Conservation (phyloP, 2,329 filamentous ascomycete species). For the Colletotrichum phormii region DNA sequence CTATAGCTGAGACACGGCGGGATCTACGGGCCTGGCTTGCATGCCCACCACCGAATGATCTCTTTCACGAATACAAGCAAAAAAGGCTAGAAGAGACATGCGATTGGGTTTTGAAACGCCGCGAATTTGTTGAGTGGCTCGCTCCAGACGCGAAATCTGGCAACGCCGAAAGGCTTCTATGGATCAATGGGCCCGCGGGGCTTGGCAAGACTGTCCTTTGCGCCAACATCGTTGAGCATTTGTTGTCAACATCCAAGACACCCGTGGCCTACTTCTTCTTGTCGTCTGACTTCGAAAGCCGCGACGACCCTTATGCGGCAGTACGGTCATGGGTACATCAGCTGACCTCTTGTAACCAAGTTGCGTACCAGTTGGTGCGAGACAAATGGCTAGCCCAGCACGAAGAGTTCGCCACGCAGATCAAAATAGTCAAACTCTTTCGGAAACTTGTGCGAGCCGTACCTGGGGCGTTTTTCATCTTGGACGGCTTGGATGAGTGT, state of each 20-base stretch:
- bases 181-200: slow-evolving; percentile 46
- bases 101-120: slow-evolving; percentile 41
- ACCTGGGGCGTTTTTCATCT: slow-evolving; percentile 40
- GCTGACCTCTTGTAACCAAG: slow-evolving; percentile 19
- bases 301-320: slow-evolving; percentile 41
- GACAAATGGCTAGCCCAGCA: slow-evolving; percentile 5
- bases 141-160: slow-evolving; percentile 12
- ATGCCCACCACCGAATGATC: slow-evolving; percentile 18
- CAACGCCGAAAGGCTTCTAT: slow-evolving; percentile 39
- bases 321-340: slow-evolving; percentile 47
- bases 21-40: slow-evolving; percentile 38
- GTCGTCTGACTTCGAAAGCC: slow-evolving; percentile 42
- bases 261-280: slow-evolving; percentile 47
- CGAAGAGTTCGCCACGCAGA: slow-evolving; percentile 34
- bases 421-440: slow-evolving; percentile 39
- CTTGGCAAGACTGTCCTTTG: slow-evolving; percentile 50
- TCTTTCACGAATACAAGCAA: slow-evolving; percentile 39
- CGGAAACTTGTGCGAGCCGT: slow-evolving; percentile 22
- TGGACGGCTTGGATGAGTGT: slow-evolving; percentile 52
- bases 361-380: slow-evolving; percentile 33
- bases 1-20: slow-evolving; percentile 14
- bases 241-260: background rate
- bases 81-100: slow-evolving; percentile 41
- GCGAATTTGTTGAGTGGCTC: slow-evolving; percentile 38
- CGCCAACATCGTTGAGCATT: slow-evolving; percentile 43